A percentile compares a stretch with the other conserved stretches of the same genome.
These are phyloP conservation scores for Cercophora sp. DNA, from an alignment of 495 filamentous ascomycete species.

Conservation along the genomic window DNA sequence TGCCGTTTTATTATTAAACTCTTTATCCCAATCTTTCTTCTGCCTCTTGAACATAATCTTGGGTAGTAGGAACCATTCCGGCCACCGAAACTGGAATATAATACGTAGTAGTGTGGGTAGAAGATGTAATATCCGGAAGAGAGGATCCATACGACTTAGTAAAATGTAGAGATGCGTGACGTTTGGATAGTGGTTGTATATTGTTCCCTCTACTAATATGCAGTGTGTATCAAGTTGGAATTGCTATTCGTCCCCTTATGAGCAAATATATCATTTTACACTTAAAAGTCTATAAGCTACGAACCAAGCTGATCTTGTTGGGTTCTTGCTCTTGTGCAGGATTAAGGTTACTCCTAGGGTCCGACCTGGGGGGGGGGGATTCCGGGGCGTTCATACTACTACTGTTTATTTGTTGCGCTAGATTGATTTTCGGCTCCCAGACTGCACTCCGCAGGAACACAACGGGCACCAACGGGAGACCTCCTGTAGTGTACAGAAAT, in stretches of 20 bases:
- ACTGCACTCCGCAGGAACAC: no score
- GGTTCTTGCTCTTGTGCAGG: background rate
- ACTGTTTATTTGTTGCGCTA: background rate
- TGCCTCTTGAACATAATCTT: slow-evolving; percentile 5
- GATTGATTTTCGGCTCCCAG: no score
- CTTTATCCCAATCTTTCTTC: background rate
- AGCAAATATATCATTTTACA: background rate
- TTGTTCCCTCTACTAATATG: background rate
- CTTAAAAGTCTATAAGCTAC: background rate
- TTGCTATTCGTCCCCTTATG: background rate
- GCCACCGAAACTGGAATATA: background rate
- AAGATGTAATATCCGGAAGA: background rate
- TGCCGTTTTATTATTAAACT: background rate
- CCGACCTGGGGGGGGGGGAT: background rate
- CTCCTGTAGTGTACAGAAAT: no score
- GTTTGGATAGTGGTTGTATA: slow-evolving; percentile 1
- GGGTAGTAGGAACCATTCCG: slow-evolving; percentile 1
- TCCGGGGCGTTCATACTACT: background rate
- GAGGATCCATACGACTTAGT: background rate
- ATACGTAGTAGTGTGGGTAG: background rate
- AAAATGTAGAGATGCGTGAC: background rate
- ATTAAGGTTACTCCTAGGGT: background rate
- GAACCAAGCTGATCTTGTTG: background rate
- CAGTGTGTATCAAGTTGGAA: background rate
- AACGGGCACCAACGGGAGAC: no score